phyloP scores from a whole-genome alignment of 108 stramenopile genomes.

The Skeletonema grethae region DNA sequence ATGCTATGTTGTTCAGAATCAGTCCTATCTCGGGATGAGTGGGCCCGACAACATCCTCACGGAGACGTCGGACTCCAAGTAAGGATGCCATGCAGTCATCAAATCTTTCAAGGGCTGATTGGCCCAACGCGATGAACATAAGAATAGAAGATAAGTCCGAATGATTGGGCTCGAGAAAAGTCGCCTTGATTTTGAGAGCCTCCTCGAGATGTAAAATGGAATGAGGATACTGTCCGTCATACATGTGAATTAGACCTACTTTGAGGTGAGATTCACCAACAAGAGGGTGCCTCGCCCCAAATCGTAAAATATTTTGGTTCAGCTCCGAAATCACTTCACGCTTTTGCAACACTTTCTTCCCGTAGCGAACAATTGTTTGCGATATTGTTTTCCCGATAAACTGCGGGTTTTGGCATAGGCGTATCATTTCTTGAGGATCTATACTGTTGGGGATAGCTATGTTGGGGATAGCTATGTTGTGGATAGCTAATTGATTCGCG shows the following conservation, averaged over 20 bases:
- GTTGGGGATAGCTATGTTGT: conserved; percentile 9
- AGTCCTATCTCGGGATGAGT: conserved; percentile 25
- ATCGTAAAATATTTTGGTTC: conserved; percentile 25
- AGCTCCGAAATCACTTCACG: conserved; percentile 37
- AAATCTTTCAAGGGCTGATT: conserved; percentile 42
- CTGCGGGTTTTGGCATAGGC: conserved; percentile 24
- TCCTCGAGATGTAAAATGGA: conserved; percentile 33
- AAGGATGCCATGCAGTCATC: conserved; percentile 40
- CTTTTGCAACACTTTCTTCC: conserved; percentile 27
- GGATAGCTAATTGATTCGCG: conserved; percentile 1
- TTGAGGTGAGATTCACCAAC: conserved; percentile 39
- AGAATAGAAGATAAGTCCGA: conserved; percentile 40
- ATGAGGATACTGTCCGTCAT: conserved; percentile 23
- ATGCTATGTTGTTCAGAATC: conserved; percentile 43
- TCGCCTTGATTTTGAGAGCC: conserved; percentile 28
- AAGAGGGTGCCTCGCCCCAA: conserved; percentile 36
- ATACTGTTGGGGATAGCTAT: background rate
- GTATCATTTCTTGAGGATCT: conserved; percentile 10
- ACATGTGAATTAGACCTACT: conserved; percentile 34
- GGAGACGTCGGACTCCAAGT: conserved; percentile 27
- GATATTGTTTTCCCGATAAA: conserved; percentile 16
- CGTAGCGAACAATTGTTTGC: conserved; percentile 31
- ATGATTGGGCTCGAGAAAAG: conserved; percentile 25
- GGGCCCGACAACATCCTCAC: conserved; percentile 28
- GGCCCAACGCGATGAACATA: conserved; percentile 37